Evolutionary conservation across 441 rosid species (phyloP), one percentile per base, ranked within the genome.

Genomic region (Euphorbia corollata): DNA sequence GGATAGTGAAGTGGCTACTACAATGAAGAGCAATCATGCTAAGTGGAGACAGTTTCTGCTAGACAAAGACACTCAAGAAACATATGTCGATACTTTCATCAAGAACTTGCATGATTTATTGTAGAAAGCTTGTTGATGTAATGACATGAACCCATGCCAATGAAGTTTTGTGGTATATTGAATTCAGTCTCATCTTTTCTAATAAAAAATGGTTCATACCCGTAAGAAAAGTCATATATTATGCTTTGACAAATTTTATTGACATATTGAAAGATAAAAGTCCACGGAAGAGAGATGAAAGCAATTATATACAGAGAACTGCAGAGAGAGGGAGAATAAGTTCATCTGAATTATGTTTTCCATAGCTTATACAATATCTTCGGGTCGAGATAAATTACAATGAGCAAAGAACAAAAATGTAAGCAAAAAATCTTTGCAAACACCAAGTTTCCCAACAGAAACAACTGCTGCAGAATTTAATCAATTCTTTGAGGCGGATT

Each of bases 401-500:
- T 50, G 63, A 54, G 20, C 19, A 58, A 61, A 11, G 24, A 68
- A 73, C 59, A 68, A 73, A 75, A 74, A 22, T 67, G 64, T n/a
- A 48, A 64, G 11, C 45, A 36, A 73, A 55, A 53, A 41, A 70
- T 55, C 63, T 68, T 61, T 30, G 15, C 24, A 56, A 70, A 36
- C 16, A 41, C 73, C 73, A 65, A 68, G 66, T 73, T 77, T 59
- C 75, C 72, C n/a, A n/a, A n/a, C n/a, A n/a, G n/a, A n/a, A n/a
- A n/a, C n/a, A n/a, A n/a, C n/a, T n/a, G n/a, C n/a, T n/a, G n/a
- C n/a, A n/a, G n/a, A n/a, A n/a, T n/a, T n/a, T n/a, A n/a, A n/a
- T n/a, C n/a, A n/a, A n/a, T 75, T 76, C 62, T 87, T 76, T 30
- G 97, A 85, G 64, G 91, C 81, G 1, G 98, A 90, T 34, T 88